Conservation (phyloP, 2,329 filamentous ascomycete genomes). For the Phialophora tarda region DNA sequence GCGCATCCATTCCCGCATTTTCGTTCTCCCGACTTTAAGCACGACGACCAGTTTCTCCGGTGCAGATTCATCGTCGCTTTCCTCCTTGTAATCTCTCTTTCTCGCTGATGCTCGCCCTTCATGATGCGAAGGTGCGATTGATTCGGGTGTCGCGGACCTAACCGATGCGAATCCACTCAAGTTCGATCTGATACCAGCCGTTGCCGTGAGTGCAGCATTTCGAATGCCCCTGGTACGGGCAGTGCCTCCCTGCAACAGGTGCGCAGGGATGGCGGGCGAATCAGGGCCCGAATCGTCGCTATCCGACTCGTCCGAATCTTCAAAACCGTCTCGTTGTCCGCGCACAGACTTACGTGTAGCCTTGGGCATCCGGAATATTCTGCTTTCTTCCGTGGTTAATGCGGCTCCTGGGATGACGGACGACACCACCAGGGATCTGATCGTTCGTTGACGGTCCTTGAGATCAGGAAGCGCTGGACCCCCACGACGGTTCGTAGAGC, state of each 20-base stretch:
- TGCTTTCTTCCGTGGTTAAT: conserved; percentile 77
- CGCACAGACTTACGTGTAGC: conserved; percentile 61
- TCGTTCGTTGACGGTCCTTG: conserved; percentile 90
- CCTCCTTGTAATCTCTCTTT: conserved; percentile 73
- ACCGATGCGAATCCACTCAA: conserved; percentile 60
- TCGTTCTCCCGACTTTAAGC: conserved; percentile 74
- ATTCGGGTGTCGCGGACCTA: conserved; percentile 88
- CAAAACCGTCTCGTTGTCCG: conserved; percentile 64
- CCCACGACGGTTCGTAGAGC: conserved; percentile 90
- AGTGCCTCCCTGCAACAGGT: conserved; percentile 72
- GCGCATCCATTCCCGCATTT: conserved; percentile 64
- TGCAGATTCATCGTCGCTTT: conserved; percentile 72
- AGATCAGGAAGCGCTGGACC: conserved; percentile 94
- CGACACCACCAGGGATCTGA: conserved; percentile 89
- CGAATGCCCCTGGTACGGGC: conserved; percentile 86
- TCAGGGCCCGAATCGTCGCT: conserved; percentile 80
- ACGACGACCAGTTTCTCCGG: conserved; percentile 71
- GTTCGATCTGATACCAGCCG: conserved; percentile 81
- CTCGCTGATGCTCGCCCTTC: conserved; percentile 73
- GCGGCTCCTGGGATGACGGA: conserved; percentile 90
- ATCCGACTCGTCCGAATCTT: conserved; percentile 88
- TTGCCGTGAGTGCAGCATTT: conserved; percentile 82
- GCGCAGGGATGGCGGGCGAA: conserved; percentile 75
- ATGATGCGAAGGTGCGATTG: conserved; percentile 64
- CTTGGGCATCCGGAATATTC: conserved; percentile 79